Evolutionary conservation across 495 filamentous ascomycete genomes (phyloP), one percentile per base, ranked within the genome.

Genomic region (Penicillium robsamsonii): DNA sequence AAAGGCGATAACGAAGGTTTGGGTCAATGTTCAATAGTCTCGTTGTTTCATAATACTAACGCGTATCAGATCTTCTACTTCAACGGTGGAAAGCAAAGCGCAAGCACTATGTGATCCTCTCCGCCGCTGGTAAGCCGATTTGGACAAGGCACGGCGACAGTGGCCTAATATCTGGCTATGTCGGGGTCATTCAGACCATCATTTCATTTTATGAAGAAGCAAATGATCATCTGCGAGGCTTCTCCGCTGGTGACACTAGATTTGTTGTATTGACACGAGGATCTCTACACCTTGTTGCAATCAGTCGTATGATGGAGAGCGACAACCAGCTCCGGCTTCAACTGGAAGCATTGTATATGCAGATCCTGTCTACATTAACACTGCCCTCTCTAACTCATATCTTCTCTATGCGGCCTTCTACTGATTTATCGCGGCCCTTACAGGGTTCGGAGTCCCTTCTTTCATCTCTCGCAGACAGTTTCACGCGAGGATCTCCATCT

Each of bases 101-200:
- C 57, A 99, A 99, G 68, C 94, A 99, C 70, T 99, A 94, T 66
- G 78, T 99, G 61, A 96, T 99, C 63, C 77, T 99, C 0, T 97
- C 95, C 2, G 91, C 90, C 11, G 94, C 95, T 30, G 95, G 95
- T n/a, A 99, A 99, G 67, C 95, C 95, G 5, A 93, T 99, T 37
- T 99, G 91, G 71, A 96, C 90, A 55, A 81, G 95, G 53, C 91
- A 99, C 68, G 95, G 95, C 24, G 91, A 96, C 58, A 82, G 95
- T 57, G 84, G 86, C 18, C 74, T 97, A 35, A 87, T 97, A 60
- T 96, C 91, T 46, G 86, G 87, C 35, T 96, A 93, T 64, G 92
- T 96, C 73, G 95, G 95, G n/a, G 85, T 97, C 15, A 87, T 96
- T 8, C 95, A 97, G 61, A 97, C 95, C 47, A 93, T 97, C 64